Conservation (phyloP, 768 basidiomycete genomes). For the Pholiota molesta region DNA sequence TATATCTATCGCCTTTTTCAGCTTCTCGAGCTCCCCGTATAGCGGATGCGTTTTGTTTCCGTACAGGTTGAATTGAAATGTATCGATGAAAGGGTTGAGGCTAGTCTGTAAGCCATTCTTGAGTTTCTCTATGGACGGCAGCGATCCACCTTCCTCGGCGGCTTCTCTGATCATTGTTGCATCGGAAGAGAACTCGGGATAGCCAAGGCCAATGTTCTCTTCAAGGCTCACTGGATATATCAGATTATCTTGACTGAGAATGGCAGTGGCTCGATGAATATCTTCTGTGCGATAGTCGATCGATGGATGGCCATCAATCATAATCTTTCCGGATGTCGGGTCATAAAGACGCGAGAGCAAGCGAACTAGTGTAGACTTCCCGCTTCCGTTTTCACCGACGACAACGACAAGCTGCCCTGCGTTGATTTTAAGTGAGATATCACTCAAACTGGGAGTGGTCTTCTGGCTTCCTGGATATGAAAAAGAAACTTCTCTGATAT, state of each 20-base stretch:
- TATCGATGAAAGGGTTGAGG: slow-evolving; percentile 33
- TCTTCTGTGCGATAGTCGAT: slow-evolving; percentile 38
- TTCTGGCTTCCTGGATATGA: slow-evolving; percentile 49
- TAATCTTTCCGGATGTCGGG: slow-evolving; percentile 42
- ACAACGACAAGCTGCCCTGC: slow-evolving; percentile 54
- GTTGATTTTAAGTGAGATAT: slow-evolving; percentile 46
- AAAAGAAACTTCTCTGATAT: slow-evolving; percentile 51
- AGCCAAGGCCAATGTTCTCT: slow-evolving; percentile 43
- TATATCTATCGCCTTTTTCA: slow-evolving; percentile 32
- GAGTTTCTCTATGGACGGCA: slow-evolving; percentile 42
- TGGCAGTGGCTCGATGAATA: slow-evolving; percentile 46
- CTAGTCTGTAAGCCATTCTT: slow-evolving; percentile 41
- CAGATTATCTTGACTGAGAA: slow-evolving; percentile 52
- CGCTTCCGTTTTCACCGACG: slow-evolving; percentile 61
- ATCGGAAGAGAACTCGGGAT: slow-evolving; percentile 19
- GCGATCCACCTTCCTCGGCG: slow-evolving; percentile 41
- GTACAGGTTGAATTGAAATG: slow-evolving; percentile 31
- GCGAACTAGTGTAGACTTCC: slow-evolving; percentile 56
- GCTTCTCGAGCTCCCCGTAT: slow-evolving; percentile 24
- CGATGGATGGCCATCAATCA: slow-evolving; percentile 46
- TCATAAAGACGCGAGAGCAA: slow-evolving; percentile 54
- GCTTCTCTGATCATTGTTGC: slow-evolving; percentile 32
- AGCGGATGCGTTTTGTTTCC: slow-evolving; percentile 33
- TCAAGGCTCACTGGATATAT: slow-evolving; percentile 50
- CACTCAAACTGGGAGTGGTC: slow-evolving; percentile 34